These are phyloP conservation scores for Atractiella rhizophila DNA, from an alignment of 768 basidiomycete species.

Conservation along the genomic window DNA sequence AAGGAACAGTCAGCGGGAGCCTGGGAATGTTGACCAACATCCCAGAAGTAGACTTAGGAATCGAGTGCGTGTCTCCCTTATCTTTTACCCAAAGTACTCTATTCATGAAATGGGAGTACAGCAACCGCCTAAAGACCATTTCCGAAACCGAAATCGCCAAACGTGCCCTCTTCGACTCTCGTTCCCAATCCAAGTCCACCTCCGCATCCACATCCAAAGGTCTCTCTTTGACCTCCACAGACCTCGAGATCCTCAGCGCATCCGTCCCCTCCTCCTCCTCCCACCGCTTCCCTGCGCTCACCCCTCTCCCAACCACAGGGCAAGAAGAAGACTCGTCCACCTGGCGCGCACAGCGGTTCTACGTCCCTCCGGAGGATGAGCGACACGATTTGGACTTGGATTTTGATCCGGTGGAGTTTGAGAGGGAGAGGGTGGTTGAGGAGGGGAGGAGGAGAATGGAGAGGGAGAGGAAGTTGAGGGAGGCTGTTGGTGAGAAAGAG, in stretches of 20 bases:
- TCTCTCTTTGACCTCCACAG: too few species aligned
- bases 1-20: constrained; percentile 79
- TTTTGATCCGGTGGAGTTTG: constrained; percentile 3
- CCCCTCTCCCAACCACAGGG: constrained; percentile 26
- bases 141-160: constrained; percentile 96
- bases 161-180: constrained; percentile 50
- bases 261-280: too few species aligned
- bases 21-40: constrained; percentile 91
- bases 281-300: constrained; percentile 20
- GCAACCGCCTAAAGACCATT: constrained; percentile 73
- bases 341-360: constrained; percentile 4
- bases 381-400: background rate
- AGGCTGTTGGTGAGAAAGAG: background rate
- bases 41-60: constrained; percentile 90
- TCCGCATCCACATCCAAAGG: too few species aligned
- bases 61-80: constrained; percentile 48
- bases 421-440: constrained; percentile 4
- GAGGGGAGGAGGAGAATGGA: background rate
- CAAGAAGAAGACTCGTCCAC: constrained; percentile 24
- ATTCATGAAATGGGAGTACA: too few species aligned
- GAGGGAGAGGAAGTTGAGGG: background rate
- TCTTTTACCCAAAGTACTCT: too few species aligned
- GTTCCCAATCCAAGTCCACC: too few species aligned
- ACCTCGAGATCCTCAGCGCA: too few species aligned
- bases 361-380: background rate